Percentiles rank a stretch among this genome's conserved stretches.
Conservation (phyloP, 257 asterid genomes). For the Sherardia arvensis region DNA sequence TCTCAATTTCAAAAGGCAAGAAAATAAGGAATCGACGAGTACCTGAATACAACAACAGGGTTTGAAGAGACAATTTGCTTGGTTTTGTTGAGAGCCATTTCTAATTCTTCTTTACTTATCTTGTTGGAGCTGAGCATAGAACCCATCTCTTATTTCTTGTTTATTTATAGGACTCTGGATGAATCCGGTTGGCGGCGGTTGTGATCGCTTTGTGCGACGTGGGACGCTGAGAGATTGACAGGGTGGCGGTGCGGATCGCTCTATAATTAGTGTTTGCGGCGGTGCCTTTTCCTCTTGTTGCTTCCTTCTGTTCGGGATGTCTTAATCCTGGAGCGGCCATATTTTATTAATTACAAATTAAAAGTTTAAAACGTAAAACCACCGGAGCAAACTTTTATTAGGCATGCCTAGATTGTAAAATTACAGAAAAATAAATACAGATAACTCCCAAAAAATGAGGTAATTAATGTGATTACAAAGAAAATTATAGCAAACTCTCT, state of each 20-base stretch:
- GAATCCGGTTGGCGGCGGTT: background rate
- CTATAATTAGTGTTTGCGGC: background rate
- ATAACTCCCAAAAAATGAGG: no score
- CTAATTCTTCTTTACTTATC: constrained; percentile 34
- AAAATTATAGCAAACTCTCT: no score
- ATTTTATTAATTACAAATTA: no score
- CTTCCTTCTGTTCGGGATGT: background rate
- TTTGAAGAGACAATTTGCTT: constrained; percentile 60
- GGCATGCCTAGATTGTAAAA: no score
- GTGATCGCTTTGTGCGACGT: background rate
- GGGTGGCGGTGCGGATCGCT: background rate
- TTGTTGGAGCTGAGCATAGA: constrained; percentile 41
- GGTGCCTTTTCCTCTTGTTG: background rate
- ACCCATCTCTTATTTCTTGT: constrained; percentile 31
- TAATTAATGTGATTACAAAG: no score
- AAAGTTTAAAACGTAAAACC: no score
- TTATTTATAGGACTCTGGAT: background rate
- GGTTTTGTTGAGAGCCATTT: constrained; percentile 55
- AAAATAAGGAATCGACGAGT: background rate
- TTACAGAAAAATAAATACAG: no score
- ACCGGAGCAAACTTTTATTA: no score
- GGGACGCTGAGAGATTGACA: background rate
- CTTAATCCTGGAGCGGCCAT: no score
- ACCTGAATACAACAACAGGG: constrained; percentile 76
- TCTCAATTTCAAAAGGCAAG: background rate